A percentile compares a stretch with the other conserved stretches of the same genome.
phyloP scores from a whole-genome alignment of 73 alveolate genomes.

The Tetrahymena borealis region DNA sequence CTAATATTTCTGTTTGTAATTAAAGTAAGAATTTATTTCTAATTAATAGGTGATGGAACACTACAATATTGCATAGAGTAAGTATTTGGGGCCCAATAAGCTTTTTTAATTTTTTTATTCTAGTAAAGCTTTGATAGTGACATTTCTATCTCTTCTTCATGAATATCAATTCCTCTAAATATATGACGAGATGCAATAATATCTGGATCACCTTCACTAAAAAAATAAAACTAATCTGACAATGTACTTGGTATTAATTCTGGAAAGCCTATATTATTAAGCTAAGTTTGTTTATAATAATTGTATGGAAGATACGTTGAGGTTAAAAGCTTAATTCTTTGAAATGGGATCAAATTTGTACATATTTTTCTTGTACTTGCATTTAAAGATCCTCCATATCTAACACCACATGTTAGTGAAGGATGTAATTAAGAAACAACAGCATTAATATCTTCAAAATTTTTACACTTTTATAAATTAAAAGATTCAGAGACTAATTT shows the following conservation, averaged over 20 bases:
- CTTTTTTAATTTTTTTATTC: neutral
- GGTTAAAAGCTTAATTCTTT: neutral
- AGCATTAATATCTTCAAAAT: neutral
- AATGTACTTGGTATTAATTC: neutral
- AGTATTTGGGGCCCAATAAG: neutral
- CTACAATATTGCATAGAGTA: neutral
- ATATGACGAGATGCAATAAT: neutral
- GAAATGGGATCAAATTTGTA: neutral
- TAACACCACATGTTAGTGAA: neutral
- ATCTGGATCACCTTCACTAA: neutral
- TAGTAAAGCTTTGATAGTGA: neutral
- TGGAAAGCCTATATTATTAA: neutral
- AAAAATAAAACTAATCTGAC: neutral
- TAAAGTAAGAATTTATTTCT: neutral
- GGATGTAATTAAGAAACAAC: neutral
- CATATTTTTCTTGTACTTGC: neutral
- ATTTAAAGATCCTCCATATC: neutral
- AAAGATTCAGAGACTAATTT: neutral
- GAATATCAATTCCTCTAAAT: neutral
- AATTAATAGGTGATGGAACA: neutral
- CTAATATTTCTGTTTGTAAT: neutral
- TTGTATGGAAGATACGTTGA: neutral
- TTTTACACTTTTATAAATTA: neutral
- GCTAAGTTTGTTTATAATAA: neutral
- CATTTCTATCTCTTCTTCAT: neutral